Evolutionary conservation across 1,139 yeast species (phyloP).

Genomic region (Blastobotrys persicus): DNA sequence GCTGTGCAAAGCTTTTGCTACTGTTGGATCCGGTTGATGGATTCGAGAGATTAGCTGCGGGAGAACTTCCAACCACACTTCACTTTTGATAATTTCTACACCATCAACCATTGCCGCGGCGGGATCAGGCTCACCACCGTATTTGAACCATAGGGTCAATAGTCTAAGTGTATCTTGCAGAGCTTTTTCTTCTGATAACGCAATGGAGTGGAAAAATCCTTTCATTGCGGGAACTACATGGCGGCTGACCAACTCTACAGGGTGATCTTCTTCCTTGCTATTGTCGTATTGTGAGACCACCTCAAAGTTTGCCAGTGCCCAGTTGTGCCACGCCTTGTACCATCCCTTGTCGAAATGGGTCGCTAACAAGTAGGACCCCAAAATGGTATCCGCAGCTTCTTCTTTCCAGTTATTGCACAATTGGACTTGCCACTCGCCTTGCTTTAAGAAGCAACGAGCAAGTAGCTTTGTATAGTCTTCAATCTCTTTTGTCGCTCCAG

Average conservation of each 20-base stretch:
- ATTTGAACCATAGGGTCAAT: slow-evolving; percentile 90
- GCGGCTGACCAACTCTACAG: slow-evolving; percentile 50
- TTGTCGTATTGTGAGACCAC: slow-evolving; percentile 64
- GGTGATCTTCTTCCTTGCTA: background rate
- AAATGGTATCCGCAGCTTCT: slow-evolving; percentile 66
- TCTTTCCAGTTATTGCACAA: slow-evolving; percentile 76
- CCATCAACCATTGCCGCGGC: slow-evolving; percentile 92
- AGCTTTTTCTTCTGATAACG: slow-evolving; percentile 81
- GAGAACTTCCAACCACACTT: slow-evolving; percentile 91
- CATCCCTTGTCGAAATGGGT: slow-evolving; percentile 90
- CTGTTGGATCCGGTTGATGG: slow-evolving; percentile 88
- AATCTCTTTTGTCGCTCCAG: slow-evolving; percentile 73
- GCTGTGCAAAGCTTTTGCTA: slow-evolving; percentile 75
- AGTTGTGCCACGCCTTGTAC: slow-evolving; percentile 99
- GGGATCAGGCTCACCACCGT: slow-evolving; percentile 91
- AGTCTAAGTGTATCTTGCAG: slow-evolving; percentile 89
- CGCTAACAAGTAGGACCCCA: slow-evolving; percentile 89
- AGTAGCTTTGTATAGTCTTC: slow-evolving; percentile 82
- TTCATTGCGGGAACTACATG: slow-evolving; percentile 93
- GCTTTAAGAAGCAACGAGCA: slow-evolving; percentile 93
- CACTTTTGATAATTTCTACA: slow-evolving; percentile 81
- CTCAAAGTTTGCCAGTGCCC: slow-evolving; percentile 98
- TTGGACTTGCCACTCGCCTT: slow-evolving; percentile 97
- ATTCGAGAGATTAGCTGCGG: slow-evolving; percentile 96
- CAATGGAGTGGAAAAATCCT: slow-evolving; percentile 93